Conservation (phyloP, 345 rosid species). For the Trapa incisa region DNA sequence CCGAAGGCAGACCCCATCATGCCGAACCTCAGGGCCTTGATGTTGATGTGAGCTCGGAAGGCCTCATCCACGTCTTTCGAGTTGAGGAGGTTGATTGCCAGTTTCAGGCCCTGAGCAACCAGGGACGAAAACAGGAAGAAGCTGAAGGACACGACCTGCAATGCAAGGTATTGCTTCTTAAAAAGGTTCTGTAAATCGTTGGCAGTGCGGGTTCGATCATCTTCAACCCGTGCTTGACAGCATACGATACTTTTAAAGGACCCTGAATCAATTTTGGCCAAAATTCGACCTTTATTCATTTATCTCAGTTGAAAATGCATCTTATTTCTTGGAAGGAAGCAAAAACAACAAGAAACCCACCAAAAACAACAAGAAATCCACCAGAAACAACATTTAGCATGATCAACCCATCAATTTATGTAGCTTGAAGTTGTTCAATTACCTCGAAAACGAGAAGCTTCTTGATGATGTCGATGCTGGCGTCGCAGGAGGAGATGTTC, state of each 20-base stretch:
- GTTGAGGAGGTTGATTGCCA: slow-evolving; percentile 68
- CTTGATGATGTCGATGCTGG: slow-evolving; percentile 45
- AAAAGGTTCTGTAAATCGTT: too few species aligned
- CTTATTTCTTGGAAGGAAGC: neutral
- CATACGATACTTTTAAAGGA: neutral
- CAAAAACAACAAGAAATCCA: neutral
- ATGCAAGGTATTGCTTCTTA: too few species aligned
- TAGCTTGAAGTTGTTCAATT: neutral
- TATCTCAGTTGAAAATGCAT: neutral
- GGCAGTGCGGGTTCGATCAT: too few species aligned
- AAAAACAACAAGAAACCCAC: neutral
- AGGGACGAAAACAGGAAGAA: slow-evolving; percentile 91
- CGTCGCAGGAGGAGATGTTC: slow-evolving; percentile 48
- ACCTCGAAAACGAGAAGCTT: slow-evolving; percentile 76
- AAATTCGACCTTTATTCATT: neutral
- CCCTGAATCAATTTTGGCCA: neutral
- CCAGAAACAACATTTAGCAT: too few species aligned
- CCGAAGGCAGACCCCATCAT: slow-evolving; percentile 82
- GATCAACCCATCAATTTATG: too few species aligned
- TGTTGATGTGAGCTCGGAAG: slow-evolving; percentile 62
- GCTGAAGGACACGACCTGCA: slow-evolving; percentile 56
- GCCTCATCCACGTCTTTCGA: slow-evolving; percentile 77
- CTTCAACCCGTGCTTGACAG: too few species aligned
- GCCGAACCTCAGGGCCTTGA: slow-evolving; percentile 62
- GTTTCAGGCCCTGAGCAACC: slow-evolving; percentile 78